These are phyloP conservation scores for Entelexis paramagnoliae DNA, from an alignment of 1,139 yeast genomes.

Conservation along the genomic window DNA sequence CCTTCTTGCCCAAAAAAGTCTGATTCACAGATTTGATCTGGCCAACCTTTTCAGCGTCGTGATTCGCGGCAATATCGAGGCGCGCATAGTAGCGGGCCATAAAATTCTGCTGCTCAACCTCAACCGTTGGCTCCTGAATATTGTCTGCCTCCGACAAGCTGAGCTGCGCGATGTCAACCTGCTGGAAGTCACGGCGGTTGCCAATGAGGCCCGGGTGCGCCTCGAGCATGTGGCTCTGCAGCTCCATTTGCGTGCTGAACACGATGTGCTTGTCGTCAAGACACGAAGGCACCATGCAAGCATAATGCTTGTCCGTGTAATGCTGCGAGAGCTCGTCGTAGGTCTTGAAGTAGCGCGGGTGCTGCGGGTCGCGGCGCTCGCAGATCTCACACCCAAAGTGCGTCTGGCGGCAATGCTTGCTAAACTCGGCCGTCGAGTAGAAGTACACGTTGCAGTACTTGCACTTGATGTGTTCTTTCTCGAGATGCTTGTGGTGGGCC, in stretches of 20 bases:
- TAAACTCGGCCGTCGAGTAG: constrained; percentile 82
- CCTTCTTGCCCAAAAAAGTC: constrained; percentile 20
- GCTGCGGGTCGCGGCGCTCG: constrained; percentile 45
- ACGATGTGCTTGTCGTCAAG: constrained; percentile 86
- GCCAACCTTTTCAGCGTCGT: constrained; percentile 19
- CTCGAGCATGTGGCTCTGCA: constrained; percentile 77
- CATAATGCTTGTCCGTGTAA: constrained; percentile 61
- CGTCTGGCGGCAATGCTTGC: constrained; percentile 65
- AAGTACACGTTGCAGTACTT: constrained; percentile 67
- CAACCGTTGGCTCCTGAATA: background rate
- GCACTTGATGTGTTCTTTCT: constrained; percentile 80
- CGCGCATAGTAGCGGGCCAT: constrained; percentile 22
- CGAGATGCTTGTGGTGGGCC: constrained; percentile 44
- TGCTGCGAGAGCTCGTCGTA: constrained; percentile 67
- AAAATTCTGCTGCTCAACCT: background rate
- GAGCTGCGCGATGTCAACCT: constrained; percentile 6
- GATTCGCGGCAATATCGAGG: constrained; percentile 21
- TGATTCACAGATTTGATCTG: constrained; percentile 20
- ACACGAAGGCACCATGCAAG: constrained; percentile 74
- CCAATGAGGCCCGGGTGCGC: constrained; percentile 55
- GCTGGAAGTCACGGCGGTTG: constrained; percentile 7
- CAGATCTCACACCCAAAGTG: constrained; percentile 91
- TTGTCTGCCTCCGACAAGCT: constrained; percentile 3
- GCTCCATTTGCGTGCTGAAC: constrained; percentile 73
- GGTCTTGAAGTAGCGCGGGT: constrained; percentile 61